Percentiles rank a stretch among this genome's conserved stretches.
phyloP scores from a whole-genome alignment of 495 filamentous ascomycete species.

The Cercophora sp. region DNA sequence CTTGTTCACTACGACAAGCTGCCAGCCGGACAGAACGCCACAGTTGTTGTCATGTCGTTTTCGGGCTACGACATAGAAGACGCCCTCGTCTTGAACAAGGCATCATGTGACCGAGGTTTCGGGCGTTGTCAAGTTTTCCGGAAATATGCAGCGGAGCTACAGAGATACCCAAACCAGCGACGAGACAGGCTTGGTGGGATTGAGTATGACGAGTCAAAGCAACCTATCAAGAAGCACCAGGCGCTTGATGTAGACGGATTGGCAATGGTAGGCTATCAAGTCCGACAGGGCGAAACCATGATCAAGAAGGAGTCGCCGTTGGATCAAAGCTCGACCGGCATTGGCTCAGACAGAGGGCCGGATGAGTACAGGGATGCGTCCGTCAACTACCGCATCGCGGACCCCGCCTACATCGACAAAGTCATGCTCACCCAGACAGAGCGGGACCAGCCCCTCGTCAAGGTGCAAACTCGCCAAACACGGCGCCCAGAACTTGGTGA shows the following conservation, averaged over 20 bases:
- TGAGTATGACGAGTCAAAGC: slow-evolving; percentile 50
- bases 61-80: slow-evolving; percentile 99
- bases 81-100: slow-evolving; percentile 93
- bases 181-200: slow-evolving; percentile 67
- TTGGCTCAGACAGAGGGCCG: slow-evolving; percentile 59
- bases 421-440: slow-evolving; percentile 87
- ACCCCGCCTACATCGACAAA: slow-evolving; percentile 88
- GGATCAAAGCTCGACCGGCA: slow-evolving; percentile 60
- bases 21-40: slow-evolving; percentile 93
- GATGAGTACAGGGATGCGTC: slow-evolving; percentile 64
- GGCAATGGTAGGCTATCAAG: slow-evolving; percentile 72
- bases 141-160: slow-evolving; percentile 73
- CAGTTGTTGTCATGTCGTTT: slow-evolving; percentile 98
- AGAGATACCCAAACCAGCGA: slow-evolving; percentile 75
- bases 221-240: slow-evolving; percentile 64
- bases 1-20: slow-evolving; percentile 96
- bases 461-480: slow-evolving; percentile 89
- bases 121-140: slow-evolving; percentile 94
- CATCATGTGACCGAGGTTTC: slow-evolving; percentile 88
- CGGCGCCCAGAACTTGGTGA: slow-evolving; percentile 91
- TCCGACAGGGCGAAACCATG: slow-evolving; percentile 73
- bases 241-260: slow-evolving; percentile 76
- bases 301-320: slow-evolving; percentile 81
- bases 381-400: slow-evolving; percentile 76
- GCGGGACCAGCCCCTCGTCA: slow-evolving; percentile 72